Base-by-base conservation (phyloP, 495 filamentous ascomycete species). In the Clavariopsis aquatica region DNA sequence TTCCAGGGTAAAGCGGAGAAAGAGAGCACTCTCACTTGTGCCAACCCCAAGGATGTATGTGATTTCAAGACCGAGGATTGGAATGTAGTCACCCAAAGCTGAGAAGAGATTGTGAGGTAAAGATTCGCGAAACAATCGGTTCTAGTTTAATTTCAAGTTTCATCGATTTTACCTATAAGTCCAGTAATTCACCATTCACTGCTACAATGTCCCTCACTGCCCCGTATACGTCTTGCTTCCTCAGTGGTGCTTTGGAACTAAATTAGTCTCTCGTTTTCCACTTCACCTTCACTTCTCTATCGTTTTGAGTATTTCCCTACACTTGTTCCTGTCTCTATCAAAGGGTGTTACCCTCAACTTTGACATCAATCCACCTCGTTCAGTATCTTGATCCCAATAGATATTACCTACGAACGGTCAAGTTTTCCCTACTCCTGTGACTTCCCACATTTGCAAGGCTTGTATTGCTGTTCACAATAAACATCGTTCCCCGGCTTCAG, bases 61-160 rank as follows among this genome's bases (percentile, higher is more conserved):
- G 57, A 41, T 3, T 46, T 60, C 12, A 19, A 24, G 24, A 34
- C 15, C 10, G 57, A 60, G 28, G 57, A 26, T 15, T 60, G 57
- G 57, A 51, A 38, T 36, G 45, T 60, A 17, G 38, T 43, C 2
- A 43, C 38, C 15, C 38, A 43, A 2, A 43, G 15, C 13, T 43
- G 38, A 43, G 31, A n/a, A n/a, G n/a, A n/a, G n/a, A n/a, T 34
- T 12, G 12, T 34, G 5, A 34, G 31, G 31, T 6, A 43, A 10
- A 43, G 38, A 17, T 43, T 8, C 13, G 38, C 12, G 15, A 17
- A 6, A 34, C 31, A 34, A n/a, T n/a, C n/a, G n/a, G n/a, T n/a
- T n/a, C n/a, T n/a, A 13, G 31, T 6, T 36, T 6, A 36, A 36
- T 13, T 36, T 36, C 31, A 36, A 6, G 54, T 57, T 36, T 36